A percentile compares a stretch with the other conserved stretches of the same genome.
Evolutionary conservation across 176 grass and related monocot species (phyloP).

Genomic region (Triticum turgidum): DNA sequence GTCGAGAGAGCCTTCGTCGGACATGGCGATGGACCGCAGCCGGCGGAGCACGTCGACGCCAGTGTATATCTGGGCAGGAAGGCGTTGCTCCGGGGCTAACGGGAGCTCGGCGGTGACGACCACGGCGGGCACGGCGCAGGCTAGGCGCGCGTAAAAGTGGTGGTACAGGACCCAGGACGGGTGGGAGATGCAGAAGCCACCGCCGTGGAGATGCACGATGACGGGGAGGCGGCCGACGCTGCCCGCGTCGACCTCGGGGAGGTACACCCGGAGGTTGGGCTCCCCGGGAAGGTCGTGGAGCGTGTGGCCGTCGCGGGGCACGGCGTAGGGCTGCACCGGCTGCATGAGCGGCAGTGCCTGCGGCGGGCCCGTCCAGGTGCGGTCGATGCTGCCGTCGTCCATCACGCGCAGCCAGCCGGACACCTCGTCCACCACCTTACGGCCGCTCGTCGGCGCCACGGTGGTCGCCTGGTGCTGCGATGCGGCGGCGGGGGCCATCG

Average conservation of each 20-base stretch:
- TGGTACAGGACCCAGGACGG: constrained; percentile 75
- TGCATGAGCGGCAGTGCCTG: constrained; percentile 73
- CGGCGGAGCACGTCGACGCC: constrained; percentile 49
- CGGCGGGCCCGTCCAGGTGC: constrained; percentile 68
- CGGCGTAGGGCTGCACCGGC: constrained; percentile 46
- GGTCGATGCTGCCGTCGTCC: constrained; percentile 76
- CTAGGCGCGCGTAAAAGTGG: constrained; percentile 72
- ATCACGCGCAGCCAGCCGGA: constrained; percentile 70
- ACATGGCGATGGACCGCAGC: constrained; percentile 43
- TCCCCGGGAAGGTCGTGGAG: constrained; percentile 71
- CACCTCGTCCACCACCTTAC: constrained; percentile 72
- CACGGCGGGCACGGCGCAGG: constrained; percentile 39
- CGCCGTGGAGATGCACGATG: constrained; percentile 73
- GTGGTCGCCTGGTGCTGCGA: background rate
- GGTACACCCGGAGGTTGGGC: constrained; percentile 70
- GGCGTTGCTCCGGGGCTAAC: constrained; percentile 62
- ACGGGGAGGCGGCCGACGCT: constrained; percentile 35
- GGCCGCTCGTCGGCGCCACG: background rate
- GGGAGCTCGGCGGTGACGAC: constrained; percentile 69
- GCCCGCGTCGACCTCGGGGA: constrained; percentile 28
- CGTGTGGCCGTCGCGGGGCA: constrained; percentile 57
- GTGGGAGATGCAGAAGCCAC: constrained; percentile 87
- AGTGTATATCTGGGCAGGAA: constrained; percentile 53
- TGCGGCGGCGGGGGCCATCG: background rate
- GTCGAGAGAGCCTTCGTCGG: background rate